These are phyloP conservation scores for Verticillium tricorpus DNA, from an alignment of 2,329 filamentous ascomycete genomes.

Conservation along the genomic window DNA sequence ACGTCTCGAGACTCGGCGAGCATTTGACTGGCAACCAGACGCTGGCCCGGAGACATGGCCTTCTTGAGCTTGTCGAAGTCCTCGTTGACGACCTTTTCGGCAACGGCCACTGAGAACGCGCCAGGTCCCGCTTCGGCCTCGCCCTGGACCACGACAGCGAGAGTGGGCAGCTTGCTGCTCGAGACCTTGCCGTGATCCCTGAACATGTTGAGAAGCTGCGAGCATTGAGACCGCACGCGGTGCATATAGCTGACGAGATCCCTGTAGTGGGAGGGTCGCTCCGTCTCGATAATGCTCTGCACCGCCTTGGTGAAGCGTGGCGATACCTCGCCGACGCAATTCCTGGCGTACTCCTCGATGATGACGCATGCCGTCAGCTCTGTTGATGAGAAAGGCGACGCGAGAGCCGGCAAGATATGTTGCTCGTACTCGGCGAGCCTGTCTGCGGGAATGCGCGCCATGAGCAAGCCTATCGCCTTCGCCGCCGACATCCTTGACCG, in stretches of 20 bases:
- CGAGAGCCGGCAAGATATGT: slow-evolving; percentile 60
- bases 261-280: slow-evolving; percentile 77
- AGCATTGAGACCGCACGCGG: slow-evolving; percentile 84
- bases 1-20: slow-evolving; percentile 72
- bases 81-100: slow-evolving; percentile 78
- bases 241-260: slow-evolving; percentile 89
- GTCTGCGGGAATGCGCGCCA: slow-evolving; percentile 67
- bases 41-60: slow-evolving; percentile 80
- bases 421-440: slow-evolving; percentile 61
- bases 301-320: slow-evolving; percentile 61
- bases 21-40: slow-evolving; percentile 75
- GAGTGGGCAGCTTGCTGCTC: slow-evolving; percentile 66
- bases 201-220: slow-evolving; percentile 86
- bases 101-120: slow-evolving; percentile 83
- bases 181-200: slow-evolving; percentile 83
- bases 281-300: slow-evolving; percentile 72
- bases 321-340: slow-evolving; percentile 41
- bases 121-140: slow-evolving; percentile 87
- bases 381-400: slow-evolving; percentile 74
- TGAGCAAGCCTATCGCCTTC: slow-evolving; percentile 77
- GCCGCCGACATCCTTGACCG: slow-evolving; percentile 86
- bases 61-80: slow-evolving; percentile 90
- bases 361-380: slow-evolving; percentile 80
- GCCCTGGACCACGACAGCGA: slow-evolving; percentile 91
- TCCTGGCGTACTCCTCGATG: slow-evolving; percentile 81